Evolutionary conservation across 257 asterid species (phyloP).

Genomic region (Jasminum sambac): DNA sequence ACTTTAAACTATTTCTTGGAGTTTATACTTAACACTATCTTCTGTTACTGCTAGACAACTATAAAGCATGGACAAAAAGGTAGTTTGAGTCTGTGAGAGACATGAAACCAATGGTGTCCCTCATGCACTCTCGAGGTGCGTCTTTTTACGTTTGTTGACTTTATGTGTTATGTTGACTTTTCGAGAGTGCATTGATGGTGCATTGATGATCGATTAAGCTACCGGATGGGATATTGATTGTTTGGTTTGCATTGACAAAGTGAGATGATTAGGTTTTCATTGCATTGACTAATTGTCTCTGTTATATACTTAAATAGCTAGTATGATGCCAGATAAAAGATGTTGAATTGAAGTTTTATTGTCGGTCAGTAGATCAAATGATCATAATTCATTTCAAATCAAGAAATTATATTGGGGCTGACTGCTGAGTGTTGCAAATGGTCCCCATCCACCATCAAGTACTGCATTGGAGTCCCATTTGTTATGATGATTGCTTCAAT

Average conservation of each 20-base stretch:
- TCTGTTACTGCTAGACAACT: background rate
- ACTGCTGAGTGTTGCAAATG: constrained; percentile 37
- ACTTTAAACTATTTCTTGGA: background rate
- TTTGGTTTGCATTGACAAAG: too few species aligned
- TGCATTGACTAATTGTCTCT: too few species aligned
- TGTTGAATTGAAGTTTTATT: too few species aligned
- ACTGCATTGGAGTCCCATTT: constrained; percentile 33
- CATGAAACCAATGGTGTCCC: background rate
- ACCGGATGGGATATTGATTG: background rate
- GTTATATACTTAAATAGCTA: too few species aligned
- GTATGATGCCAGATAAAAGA: too few species aligned
- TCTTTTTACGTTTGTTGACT: background rate
- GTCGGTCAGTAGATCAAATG: too few species aligned
- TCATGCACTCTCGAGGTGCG: background rate
- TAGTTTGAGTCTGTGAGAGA: background rate
- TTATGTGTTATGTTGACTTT: background rate
- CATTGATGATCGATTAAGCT: background rate
- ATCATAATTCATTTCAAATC: too few species aligned
- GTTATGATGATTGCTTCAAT: constrained; percentile 46
- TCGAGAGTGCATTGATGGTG: background rate
- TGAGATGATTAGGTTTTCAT: too few species aligned
- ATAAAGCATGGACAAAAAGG: background rate
- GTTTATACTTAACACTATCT: background rate
- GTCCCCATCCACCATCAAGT: constrained; percentile 46
- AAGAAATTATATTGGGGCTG: too few species aligned